These are phyloP conservation scores for Kodamaea suecica DNA, from an alignment of 1,139 yeast genomes.

Conservation along the genomic window DNA sequence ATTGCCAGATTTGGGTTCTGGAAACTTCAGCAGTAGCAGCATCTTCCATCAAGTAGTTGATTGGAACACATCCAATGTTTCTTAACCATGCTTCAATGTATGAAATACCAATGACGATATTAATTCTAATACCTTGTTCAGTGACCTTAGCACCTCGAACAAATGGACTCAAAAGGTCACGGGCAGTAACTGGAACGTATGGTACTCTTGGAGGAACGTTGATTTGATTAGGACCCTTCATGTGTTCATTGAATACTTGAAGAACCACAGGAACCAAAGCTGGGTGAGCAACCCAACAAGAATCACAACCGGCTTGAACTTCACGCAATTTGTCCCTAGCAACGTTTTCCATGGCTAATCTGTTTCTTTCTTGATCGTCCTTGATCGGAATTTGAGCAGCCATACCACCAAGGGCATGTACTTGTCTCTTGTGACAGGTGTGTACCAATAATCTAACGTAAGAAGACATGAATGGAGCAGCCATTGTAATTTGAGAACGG, in stretches of 20 bases:
- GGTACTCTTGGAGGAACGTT: constrained; percentile 53
- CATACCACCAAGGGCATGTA: constrained; percentile 33
- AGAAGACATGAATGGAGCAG: constrained; percentile 27
- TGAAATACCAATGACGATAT: constrained; percentile 67
- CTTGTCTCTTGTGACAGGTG: constrained; percentile 29
- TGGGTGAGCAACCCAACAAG: constrained; percentile 84
- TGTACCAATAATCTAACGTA: constrained; percentile 27
- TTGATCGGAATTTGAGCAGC: constrained; percentile 33
- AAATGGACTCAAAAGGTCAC: constrained; percentile 67
- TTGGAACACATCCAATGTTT: constrained; percentile 78
- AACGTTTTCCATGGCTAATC: constrained; percentile 25
- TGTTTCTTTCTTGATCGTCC: constrained; percentile 23
- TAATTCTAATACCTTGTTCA: constrained; percentile 70
- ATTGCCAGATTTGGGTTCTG: constrained; percentile 77
- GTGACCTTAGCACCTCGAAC: constrained; percentile 65
- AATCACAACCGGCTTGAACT: constrained; percentile 73
- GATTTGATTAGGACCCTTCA: constrained; percentile 85
- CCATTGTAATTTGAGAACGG: constrained; percentile 27
- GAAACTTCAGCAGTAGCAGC: constrained; percentile 89
- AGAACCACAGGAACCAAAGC: constrained; percentile 73
- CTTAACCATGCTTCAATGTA: constrained; percentile 85
- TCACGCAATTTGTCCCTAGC: constrained; percentile 47
- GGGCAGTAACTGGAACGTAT: constrained; percentile 52
- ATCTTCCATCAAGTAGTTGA: constrained; percentile 81
- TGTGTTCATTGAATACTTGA: constrained; percentile 73